Base-by-base conservation (phyloP, 2,329 filamentous ascomycete species). In the Aspergillus glaucus region DNA sequence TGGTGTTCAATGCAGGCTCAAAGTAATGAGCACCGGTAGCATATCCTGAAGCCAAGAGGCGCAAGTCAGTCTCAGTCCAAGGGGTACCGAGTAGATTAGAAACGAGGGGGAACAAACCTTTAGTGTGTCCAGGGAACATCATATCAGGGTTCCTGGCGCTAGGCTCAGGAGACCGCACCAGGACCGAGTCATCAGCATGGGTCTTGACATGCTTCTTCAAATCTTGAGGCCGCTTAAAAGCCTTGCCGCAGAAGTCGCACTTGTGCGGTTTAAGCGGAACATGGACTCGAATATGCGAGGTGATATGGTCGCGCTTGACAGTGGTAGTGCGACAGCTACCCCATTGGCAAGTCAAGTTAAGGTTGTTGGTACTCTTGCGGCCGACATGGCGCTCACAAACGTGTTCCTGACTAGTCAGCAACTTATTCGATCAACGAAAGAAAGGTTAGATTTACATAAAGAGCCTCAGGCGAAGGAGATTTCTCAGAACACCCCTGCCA, bases 201-300 rank as follows among this genome's bases (percentile, higher is more conserved):
- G 92, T 97, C 84, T 97, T 98, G 72, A 97, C 90, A 69, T 98
- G 93, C 78, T 98, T 98, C 83, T 98, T 97, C 62, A 98, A 72
- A 76, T 98, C 93, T 75, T 98, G 93, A 2, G 93, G 93, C 30
- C 93, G 87, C 82, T 98, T 98, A 80, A 98, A 98, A 1, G 91
- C 91, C 78, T 98, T 98, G 67, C 89, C 89, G 67, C 93, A 98
- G 74, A 96, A 95, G 67, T 96, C 91, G 71, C 93, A 98, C 74
- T 96, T 97, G 77, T 98, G 93, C 58, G 93, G 93, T 79, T 98
- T 98, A 53, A 98, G 78, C 1, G 93, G 93, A n/a, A 98, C 92
- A 69, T 98, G 93, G 47, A 97, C 93, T 56, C 93, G 88, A 62
- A 98, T 96, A 73, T 98, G 93, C 45, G 93, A 97, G 45, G 93